Evolutionary conservation across 2,329 filamentous ascomycete genomes (phyloP).

Genomic region (Neofusicoccum kwambonambiense): DNA sequence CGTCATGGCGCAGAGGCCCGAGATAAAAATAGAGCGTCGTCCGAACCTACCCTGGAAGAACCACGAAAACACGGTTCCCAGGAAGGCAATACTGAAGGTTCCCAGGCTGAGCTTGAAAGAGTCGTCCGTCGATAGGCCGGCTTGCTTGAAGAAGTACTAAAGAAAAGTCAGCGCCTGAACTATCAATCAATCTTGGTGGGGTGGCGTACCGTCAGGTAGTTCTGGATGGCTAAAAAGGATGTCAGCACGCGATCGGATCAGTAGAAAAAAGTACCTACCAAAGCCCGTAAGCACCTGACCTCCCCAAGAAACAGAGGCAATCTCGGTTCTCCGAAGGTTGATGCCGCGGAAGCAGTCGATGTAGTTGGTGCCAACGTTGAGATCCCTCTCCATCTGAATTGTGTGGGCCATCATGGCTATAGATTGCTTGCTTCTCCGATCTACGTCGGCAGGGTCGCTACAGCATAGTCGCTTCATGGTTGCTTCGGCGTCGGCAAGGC

Average conservation of each 20-base stretch:
- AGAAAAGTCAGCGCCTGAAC: not conserved
- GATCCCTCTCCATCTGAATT: slow-evolving; percentile 71
- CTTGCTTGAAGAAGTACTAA: slow-evolving; percentile 47
- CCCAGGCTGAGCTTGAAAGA: slow-evolving; percentile 51
- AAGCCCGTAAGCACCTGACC: slow-evolving; percentile 46
- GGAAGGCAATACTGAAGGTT: slow-evolving; percentile 63
- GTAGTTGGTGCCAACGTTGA: slow-evolving; percentile 69
- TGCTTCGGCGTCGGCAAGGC: slow-evolving; percentile 62
- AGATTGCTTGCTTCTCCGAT: not conserved
- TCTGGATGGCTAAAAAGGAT: slow-evolving; percentile 34
- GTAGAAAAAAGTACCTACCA: not conserved
- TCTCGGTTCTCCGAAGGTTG: slow-evolving; percentile 74
- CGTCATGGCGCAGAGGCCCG: slow-evolving; percentile 62
- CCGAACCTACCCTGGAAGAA: slow-evolving; percentile 76
- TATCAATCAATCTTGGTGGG: not conserved
- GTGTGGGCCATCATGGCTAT: slow-evolving; percentile 88
- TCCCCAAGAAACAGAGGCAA: slow-evolving; percentile 52
- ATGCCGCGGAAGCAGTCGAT: slow-evolving; percentile 77
- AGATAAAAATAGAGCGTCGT: slow-evolving; percentile 68
- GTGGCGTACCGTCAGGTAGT: slow-evolving; percentile 35
- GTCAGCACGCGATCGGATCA: not conserved
- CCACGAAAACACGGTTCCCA: slow-evolving; percentile 77
- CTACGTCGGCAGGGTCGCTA: not conserved
- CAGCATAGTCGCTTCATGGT: slow-evolving; percentile 60
- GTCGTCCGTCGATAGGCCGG: slow-evolving; percentile 41